Evolutionary conservation across 2,329 filamentous ascomycete genomes (phyloP).

Genomic region (Ophiocordyceps camponoti-rufipedis): DNA sequence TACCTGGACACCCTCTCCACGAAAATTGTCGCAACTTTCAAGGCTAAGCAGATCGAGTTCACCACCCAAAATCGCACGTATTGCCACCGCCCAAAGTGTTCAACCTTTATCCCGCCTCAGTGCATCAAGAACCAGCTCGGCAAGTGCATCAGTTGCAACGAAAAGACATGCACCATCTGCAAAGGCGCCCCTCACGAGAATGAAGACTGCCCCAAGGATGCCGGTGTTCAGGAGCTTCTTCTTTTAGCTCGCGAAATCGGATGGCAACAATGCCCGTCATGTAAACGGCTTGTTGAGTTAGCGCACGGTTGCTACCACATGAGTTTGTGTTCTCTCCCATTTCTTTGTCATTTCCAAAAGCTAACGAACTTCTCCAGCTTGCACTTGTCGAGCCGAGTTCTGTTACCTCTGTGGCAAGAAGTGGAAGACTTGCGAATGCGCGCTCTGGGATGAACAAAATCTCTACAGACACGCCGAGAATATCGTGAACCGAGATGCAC

Average conservation of each 20-base stretch:
- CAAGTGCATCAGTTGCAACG: slow-evolving; percentile 21
- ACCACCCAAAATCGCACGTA: slow-evolving; percentile 29
- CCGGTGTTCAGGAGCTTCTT: slow-evolving; percentile 18
- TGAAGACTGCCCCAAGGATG: slow-evolving; percentile 30
- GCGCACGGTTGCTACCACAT: slow-evolving; percentile 36
- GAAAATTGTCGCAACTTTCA: slow-evolving; percentile 16
- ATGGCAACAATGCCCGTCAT: slow-evolving; percentile 33
- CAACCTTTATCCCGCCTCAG: slow-evolving; percentile 22
- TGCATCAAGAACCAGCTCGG: slow-evolving; percentile 16
- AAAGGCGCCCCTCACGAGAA: slow-evolving; percentile 18
- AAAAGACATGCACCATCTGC: slow-evolving; percentile 30
- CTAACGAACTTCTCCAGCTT: not conserved
- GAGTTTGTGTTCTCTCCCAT: slow-evolving; percentile 20
- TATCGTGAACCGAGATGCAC: not conserved
- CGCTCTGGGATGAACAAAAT: slow-evolving; percentile 16
- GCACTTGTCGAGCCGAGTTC: slow-evolving; percentile 24
- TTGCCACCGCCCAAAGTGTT: slow-evolving; percentile 25
- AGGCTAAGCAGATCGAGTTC: slow-evolving; percentile 28
- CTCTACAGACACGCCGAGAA: not conserved
- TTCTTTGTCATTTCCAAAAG: not conserved
- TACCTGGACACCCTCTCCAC: slow-evolving; percentile 17
- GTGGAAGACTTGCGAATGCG: slow-evolving; percentile 23
- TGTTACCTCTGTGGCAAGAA: slow-evolving; percentile 26
- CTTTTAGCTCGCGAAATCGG: slow-evolving; percentile 19
- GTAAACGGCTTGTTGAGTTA: slow-evolving; percentile 28